Evolutionary conservation across 2,329 filamentous ascomycete genomes (phyloP), one percentile per base, ranked within the genome.

Genomic region (Colletotrichum acutatum): DNA sequence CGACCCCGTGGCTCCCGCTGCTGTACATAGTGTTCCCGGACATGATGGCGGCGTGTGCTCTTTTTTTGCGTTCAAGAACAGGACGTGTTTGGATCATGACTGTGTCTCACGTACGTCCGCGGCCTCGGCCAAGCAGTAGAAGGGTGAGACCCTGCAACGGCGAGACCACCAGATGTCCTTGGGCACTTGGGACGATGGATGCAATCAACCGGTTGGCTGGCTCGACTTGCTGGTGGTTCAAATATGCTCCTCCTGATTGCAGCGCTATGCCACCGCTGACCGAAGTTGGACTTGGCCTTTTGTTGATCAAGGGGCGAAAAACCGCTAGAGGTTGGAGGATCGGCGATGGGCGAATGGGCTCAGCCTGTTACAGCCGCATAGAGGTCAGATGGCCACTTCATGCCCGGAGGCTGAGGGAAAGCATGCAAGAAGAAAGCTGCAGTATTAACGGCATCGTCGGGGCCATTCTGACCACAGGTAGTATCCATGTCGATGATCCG

Each of bases 291-390:
- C 59, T 65, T 61, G 61, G 60, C 66, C 60, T 24, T 54, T 32
- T 42, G 42, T 59, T 68, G 58, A 62, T 72, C 42, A 58, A 67
- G 71, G 68, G 62, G 62, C 68, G 34, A 74, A 53, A 32, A n/a
- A n/a, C 59, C 63, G 57, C 66, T 28, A 70, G 22, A 74, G 71
- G 58, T 66, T 53, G 30, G 61, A 53, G 54, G 66, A 74, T 74
- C 73, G 73, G 61, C 71, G 73, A 74, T 74, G 73, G 42, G 52
- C 61, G 60, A 74, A 74, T 66, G 61, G 66, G 66, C 34, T 60
- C 46, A 54, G 61, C 49, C 60, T 70, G 66, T 66, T 32, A 60
- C 61, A 74, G 73, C 66, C 73, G 66, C 73, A 74, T 64, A 37
- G 34, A 58, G 71, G 58, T 70, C 66, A 54, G 66, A 70, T 71